Conservation (phyloP, 768 basidiomycete genomes). For the Scleroderma bovista region DNA sequence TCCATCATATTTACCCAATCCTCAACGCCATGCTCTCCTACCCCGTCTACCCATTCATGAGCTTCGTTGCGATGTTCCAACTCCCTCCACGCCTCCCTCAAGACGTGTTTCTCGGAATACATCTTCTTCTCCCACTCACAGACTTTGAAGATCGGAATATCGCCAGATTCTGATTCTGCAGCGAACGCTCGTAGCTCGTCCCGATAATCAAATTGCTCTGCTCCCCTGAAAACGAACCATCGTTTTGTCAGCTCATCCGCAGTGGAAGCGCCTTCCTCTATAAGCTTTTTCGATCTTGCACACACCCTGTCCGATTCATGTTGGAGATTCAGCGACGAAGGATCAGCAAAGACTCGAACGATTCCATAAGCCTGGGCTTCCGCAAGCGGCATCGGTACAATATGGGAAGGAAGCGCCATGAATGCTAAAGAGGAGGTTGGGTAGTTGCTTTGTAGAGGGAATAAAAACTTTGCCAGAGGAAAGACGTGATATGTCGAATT, state of each 20-base stretch:
- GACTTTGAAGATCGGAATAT: constrained; percentile 31
- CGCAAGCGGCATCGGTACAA: constrained; percentile 70
- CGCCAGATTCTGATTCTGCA: constrained; percentile 24
- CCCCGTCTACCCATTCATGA: constrained; percentile 52
- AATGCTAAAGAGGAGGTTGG: constrained; percentile 56
- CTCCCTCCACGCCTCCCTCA: constrained; percentile 54
- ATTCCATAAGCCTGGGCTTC: constrained; percentile 74
- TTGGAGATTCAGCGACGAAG: constrained; percentile 41
- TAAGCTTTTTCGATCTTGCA: constrained; percentile 42
- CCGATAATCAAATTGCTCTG: constrained; percentile 66
- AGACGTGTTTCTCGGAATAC: constrained; percentile 40
- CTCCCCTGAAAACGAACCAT: constrained; percentile 49
- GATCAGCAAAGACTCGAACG: constrained; percentile 49
- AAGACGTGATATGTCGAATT: constrained; percentile 66
- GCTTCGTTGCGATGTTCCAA: constrained; percentile 54
- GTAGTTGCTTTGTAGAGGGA: constrained; percentile 48
- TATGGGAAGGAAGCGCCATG: constrained; percentile 51
- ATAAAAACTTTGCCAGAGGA: constrained; percentile 66
- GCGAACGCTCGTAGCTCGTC: constrained; percentile 51
- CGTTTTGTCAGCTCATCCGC: constrained; percentile 40
- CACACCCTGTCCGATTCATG: constrained; percentile 46
- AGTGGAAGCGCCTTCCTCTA: constrained; percentile 26
- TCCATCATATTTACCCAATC: constrained; percentile 59
- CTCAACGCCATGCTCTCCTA: constrained; percentile 49
- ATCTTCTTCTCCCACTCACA: constrained; percentile 55